These are phyloP conservation scores for Chrysosporium keratinophilum DNA, from an alignment of 2,329 filamentous ascomycete species.

Conservation along the genomic window DNA sequence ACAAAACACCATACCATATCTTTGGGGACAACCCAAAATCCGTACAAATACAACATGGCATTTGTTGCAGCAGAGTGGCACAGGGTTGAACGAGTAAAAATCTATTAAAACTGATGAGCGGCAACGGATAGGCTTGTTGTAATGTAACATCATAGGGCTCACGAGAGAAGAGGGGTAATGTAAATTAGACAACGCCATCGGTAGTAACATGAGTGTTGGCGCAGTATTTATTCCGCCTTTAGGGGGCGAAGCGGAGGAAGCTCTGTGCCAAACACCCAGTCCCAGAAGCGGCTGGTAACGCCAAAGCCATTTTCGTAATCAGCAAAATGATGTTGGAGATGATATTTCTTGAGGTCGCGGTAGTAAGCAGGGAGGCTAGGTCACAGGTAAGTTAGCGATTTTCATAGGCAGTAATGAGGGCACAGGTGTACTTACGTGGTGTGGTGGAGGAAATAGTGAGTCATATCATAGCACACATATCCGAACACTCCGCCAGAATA, in stretches of 20 bases:
- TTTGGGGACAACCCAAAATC: too few species aligned
- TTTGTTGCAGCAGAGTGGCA: too few species aligned
- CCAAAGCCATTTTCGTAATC: constrained; percentile 97
- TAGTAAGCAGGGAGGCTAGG: constrained; percentile 71
- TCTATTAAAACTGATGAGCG: too few species aligned
- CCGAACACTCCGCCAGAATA: constrained; percentile 90
- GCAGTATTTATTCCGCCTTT: constrained; percentile 28
- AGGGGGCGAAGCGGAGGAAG: constrained; percentile 40
- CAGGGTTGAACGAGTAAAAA: too few species aligned
- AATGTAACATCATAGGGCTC: background rate
- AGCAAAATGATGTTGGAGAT: constrained; percentile 92
- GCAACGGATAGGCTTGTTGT: too few species aligned
- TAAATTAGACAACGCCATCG: background rate
- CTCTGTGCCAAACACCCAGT: constrained; percentile 81
- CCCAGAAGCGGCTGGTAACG: constrained; percentile 95
- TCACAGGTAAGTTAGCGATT: background rate
- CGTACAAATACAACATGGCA: too few species aligned
- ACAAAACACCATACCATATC: too few species aligned
- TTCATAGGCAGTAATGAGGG: background rate
- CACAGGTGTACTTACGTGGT: constrained; percentile 52
- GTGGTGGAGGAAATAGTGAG: constrained; percentile 98
- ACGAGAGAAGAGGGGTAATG: background rate
- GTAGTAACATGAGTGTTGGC: background rate
- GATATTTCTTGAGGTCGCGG: constrained; percentile 89
- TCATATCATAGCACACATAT: constrained; percentile 92